Base-by-base conservation (phyloP, 2,329 filamentous ascomycete species). In the Beauveria varroae region DNA sequence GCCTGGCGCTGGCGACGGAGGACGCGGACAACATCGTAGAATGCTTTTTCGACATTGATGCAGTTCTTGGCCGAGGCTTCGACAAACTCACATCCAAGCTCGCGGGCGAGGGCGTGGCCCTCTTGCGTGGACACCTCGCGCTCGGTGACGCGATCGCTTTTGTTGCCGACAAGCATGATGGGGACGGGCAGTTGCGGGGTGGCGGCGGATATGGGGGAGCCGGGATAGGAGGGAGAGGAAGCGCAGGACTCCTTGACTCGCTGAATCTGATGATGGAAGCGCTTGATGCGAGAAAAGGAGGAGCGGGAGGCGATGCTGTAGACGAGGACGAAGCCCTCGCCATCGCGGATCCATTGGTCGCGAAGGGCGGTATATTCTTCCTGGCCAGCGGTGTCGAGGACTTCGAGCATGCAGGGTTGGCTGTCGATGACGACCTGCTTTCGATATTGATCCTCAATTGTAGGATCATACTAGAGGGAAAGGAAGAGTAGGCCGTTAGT, bases 121-220 rank as follows among this genome's bases (percentile, higher is more conserved):
- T 99, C 95, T 75, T 98, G 95, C 56, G 93, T 96, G 2, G 93
- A 97, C 3, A 98, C 95, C 71, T 97, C 93, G 66, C 95, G 86
- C 77, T 98, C 95, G 30, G 93, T 96, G 52, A 96, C 91, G 69
- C 95, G 85, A 76, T 99, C 95, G 77, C 91, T 96, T 80, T 99
- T 99, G 81, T 99, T 98, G 67, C 95, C 95, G 41, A 99, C 95
- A 34, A 99, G 83, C 95, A 99, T 98, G 70, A 99, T 91, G 52
- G 95, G 95, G 18, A 95, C 91, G 22, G 88, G 88, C 65, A 85
- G 81, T 65, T 84, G 85, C 28, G 84, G 77, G 73, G 75, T 75
- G 71, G 78, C 75, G 68, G 85, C 68, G 72, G 87, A 77, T 68
- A 91, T 81, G 55, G 89, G 88, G 26, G 89, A 91, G 64, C 89